These are phyloP conservation scores for Eugenia klotzschiana DNA, from an alignment of 441 rosid genomes.

Conservation along the genomic window DNA sequence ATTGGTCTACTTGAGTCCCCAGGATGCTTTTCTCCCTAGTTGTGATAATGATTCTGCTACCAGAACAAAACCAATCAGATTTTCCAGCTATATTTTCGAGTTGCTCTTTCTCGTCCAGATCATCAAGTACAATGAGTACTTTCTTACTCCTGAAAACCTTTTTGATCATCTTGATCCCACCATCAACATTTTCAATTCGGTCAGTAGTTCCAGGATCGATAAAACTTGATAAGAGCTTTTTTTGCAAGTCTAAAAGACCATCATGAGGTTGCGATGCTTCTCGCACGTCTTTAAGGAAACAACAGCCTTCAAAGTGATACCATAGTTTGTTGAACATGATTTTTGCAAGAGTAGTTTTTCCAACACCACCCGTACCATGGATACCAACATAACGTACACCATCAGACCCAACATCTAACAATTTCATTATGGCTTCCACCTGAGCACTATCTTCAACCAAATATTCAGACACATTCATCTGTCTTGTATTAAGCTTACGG, in stretches of 20 bases:
- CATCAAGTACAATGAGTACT: neutral
- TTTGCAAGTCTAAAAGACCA: neutral
- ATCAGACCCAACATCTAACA: neutral
- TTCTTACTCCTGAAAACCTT: neutral
- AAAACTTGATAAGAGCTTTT: neutral
- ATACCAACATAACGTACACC: neutral
- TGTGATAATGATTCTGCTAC: neutral
- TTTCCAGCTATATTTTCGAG: neutral
- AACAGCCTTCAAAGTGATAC: rapidly evolving
- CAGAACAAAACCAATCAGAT: neutral
- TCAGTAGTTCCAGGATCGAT: neutral
- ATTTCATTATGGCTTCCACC: neutral
- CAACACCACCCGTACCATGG: neutral
- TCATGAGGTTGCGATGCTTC: rapidly evolving
- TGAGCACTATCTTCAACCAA: neutral
- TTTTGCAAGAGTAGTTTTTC: neutral
- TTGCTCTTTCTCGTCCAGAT: neutral
- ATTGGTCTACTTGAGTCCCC: rapidly evolving
- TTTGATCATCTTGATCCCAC: neutral
- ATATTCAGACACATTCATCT: neutral
- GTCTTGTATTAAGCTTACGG: neutral
- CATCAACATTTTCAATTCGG: neutral
- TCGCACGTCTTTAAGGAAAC: neutral
- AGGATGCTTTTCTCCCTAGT: neutral
- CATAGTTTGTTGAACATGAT: neutral